These are phyloP conservation scores for Penicillium janthinellum DNA, from an alignment of 2,329 filamentous ascomycete genomes.

Conservation along the genomic window DNA sequence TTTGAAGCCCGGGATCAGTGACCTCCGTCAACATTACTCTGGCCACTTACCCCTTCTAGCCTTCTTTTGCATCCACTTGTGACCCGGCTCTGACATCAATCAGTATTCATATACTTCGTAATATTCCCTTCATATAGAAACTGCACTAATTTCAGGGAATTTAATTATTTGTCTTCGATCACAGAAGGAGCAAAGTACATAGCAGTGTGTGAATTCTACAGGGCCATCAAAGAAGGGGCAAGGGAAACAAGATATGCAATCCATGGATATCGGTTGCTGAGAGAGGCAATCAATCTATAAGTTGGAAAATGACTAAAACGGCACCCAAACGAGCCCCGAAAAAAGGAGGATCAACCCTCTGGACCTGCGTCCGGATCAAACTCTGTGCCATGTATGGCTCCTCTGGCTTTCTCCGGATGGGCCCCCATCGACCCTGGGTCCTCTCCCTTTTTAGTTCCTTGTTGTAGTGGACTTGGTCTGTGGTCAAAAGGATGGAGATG, in stretches of 20 bases:
- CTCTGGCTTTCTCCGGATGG: conserved; percentile 35
- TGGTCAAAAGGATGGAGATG: conserved; percentile 27
- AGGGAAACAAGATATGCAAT: background rate
- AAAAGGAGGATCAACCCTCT: conserved; percentile 43
- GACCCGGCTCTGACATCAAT: conserved; percentile 42
- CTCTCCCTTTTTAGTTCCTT: conserved; percentile 16
- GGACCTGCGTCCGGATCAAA: conserved; percentile 45
- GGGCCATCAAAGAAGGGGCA: background rate
- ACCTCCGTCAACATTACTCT: conserved; percentile 29
- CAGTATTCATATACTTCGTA: conserved; percentile 26
- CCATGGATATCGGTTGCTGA: background rate
- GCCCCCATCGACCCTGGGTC: conserved; percentile 34
- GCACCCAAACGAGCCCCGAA: conserved; percentile 36
- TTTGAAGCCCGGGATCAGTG: conserved; percentile 20
- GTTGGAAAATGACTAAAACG: conserved; percentile 31
- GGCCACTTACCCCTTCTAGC: conserved; percentile 30
- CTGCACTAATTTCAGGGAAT: conserved; percentile 7
- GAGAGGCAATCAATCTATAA: conserved; percentile 19
- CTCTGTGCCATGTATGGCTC: conserved; percentile 35
- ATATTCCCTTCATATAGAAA: background rate
- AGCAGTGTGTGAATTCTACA: background rate
- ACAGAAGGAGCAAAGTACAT: background rate
- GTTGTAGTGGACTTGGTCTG: conserved; percentile 25
- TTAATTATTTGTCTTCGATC: background rate
- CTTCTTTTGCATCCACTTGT: conserved; percentile 35